Percentiles rank a stretch among this genome's conserved stretches.
phyloP scores from a whole-genome alignment of 2,329 filamentous ascomycete genomes.

The Xylariaceae sp. region DNA sequence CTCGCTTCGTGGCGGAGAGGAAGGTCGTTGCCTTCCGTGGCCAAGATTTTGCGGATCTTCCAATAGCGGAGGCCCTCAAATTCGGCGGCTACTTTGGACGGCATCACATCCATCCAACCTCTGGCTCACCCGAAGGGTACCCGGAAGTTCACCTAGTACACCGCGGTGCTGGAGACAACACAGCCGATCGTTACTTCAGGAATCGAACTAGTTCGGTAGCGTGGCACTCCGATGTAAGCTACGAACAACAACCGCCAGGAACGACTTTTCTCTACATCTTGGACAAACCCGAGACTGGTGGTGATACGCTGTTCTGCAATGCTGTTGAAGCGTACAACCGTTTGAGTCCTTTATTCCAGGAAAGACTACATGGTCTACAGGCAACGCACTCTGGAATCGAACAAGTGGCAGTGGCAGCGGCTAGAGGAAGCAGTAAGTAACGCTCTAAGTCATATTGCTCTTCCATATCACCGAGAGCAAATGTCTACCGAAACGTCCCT shows the following conservation, averaged over 20 bases:
- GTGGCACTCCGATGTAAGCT: constrained; percentile 88
- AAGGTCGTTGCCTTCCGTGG: constrained; percentile 77
- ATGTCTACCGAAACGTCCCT: no score
- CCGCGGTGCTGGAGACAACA: constrained; percentile 63
- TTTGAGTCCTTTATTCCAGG: constrained; percentile 74
- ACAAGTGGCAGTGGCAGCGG: constrained; percentile 69
- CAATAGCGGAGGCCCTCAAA: constrained; percentile 67
- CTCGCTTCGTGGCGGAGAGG: constrained; percentile 70
- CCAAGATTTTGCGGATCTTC: constrained; percentile 69
- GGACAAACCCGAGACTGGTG: constrained; percentile 76
- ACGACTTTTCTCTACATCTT: constrained; percentile 87
- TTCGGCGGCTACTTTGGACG: constrained; percentile 75
- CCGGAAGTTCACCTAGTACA: constrained; percentile 79
- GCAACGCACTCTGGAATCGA: constrained; percentile 81
- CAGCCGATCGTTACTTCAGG: constrained; percentile 56
- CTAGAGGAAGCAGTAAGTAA: constrained; percentile 52
- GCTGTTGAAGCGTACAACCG: constrained; percentile 78
- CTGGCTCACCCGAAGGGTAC: constrained; percentile 68
- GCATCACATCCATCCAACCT: constrained; percentile 79
- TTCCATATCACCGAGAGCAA: no score
- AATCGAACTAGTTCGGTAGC: constrained; percentile 76
- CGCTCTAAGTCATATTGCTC: no score
- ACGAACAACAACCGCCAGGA: constrained; percentile 83
- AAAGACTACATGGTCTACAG: constrained; percentile 75
- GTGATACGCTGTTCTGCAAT: constrained; percentile 82